Evolutionary conservation across 768 basidiomycete species (phyloP).

Genomic region (Boletus reticulatus): DNA sequence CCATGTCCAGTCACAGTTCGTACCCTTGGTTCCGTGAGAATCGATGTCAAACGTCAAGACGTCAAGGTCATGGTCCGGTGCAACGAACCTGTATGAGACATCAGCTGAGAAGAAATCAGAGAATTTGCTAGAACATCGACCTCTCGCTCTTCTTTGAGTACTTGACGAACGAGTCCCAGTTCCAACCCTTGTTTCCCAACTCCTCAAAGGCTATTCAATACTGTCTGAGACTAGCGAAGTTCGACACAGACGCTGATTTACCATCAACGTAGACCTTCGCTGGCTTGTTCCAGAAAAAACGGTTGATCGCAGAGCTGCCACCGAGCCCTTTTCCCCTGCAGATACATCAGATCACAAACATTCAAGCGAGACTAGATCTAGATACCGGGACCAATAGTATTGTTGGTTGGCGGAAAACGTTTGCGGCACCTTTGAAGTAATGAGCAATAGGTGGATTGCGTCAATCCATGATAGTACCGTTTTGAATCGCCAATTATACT

Average conservation of each 20-base stretch:
- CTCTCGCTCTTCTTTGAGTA: constrained; percentile 5
- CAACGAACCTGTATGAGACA: neutral
- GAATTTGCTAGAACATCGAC: neutral
- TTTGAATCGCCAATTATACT: neutral
- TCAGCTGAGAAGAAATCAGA: neutral
- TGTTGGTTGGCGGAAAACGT: neutral
- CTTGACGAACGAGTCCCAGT: constrained; percentile 3
- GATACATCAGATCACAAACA: no score
- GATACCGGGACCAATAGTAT: neutral
- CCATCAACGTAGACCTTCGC: neutral
- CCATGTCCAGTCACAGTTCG: neutral
- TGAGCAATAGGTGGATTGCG: neutral
- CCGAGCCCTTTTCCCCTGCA: neutral
- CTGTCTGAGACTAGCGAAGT: neutral
- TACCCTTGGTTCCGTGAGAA: neutral
- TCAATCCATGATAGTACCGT: neutral
- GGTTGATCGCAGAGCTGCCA: constrained; percentile 1
- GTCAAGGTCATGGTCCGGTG: constrained; percentile 1
- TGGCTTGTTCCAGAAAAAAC: neutral
- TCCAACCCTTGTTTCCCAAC: neutral
- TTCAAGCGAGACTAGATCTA: neutral
- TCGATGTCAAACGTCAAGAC: neutral
- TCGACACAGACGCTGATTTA: neutral
- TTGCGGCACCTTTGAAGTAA: neutral
- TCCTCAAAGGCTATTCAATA: neutral